Conservation (phyloP, 306 rosid genomes). For the Glycine latifolia region DNA sequence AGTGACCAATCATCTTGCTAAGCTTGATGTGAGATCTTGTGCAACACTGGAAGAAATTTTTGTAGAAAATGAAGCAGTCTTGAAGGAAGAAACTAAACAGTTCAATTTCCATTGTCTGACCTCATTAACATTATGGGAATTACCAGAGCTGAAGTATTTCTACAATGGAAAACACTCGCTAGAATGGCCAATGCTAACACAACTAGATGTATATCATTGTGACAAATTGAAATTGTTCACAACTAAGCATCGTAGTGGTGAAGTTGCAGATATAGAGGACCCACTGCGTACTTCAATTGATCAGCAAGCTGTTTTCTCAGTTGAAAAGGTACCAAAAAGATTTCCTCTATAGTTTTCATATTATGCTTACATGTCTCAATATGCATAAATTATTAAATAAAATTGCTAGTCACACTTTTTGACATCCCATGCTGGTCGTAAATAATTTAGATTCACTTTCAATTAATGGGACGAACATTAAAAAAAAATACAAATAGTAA, state of each 20-base stretch:
- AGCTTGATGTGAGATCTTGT: constrained; percentile 32
- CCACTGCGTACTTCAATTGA: not conserved
- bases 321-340: constrained; percentile 6
- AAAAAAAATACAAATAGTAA: not conserved
- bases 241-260: not conserved
- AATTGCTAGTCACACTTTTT: not conserved
- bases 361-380: not conserved
- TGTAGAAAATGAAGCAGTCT: not conserved
- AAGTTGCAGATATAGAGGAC: constrained; percentile 2
- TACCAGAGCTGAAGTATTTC: constrained; percentile 31
- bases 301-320: not conserved
- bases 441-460: not conserved
- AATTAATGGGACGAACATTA: not conserved
- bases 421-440: not conserved
- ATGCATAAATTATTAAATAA: not conserved
- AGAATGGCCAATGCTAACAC: not conserved
- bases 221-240: not conserved
- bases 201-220: constrained; percentile 21
- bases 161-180: not conserved
- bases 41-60: constrained; percentile 38
- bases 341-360: not conserved
- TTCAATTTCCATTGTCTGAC: not conserved
- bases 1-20: constrained; percentile 31
- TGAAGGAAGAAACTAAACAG: not conserved
- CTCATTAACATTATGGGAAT: not conserved